A percentile compares a stretch with the other conserved stretches of the same genome.
Evolutionary conservation across 495 filamentous ascomycete genomes (phyloP).

Genomic region (Penicillium longicatenatum): DNA sequence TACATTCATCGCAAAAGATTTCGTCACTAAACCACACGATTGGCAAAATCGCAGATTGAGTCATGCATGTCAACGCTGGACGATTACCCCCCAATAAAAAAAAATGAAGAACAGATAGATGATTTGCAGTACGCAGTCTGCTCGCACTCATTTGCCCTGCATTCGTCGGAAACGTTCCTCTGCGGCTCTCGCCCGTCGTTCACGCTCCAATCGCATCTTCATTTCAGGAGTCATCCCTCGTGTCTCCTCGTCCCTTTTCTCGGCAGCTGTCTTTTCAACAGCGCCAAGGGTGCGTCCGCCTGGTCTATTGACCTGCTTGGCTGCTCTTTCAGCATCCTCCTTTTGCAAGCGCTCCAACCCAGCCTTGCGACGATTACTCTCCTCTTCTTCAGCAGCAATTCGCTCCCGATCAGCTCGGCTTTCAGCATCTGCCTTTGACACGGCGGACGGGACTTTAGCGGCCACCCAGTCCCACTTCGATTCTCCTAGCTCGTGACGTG

Average conservation of each 20-base stretch:
- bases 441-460: slow-evolving; percentile 67
- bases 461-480: slow-evolving; percentile 75
- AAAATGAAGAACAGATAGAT: not conserved
- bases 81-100: not conserved
- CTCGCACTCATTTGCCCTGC: slow-evolving; percentile 36
- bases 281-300: slow-evolving; percentile 53
- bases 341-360: slow-evolving; percentile 68
- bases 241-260: slow-evolving; percentile 78
- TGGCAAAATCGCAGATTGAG: too few relatives aligned
- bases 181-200: slow-evolving; percentile 78
- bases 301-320: slow-evolving; percentile 38
- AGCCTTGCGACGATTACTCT: slow-evolving; percentile 58
- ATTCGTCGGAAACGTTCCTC: slow-evolving; percentile 80
- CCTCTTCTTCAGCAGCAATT: slow-evolving; percentile 53
- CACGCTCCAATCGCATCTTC: slow-evolving; percentile 76
- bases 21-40: too few relatives aligned
- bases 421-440: slow-evolving; percentile 70
- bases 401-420: slow-evolving; percentile 64
- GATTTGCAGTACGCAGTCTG: not conserved
- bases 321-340: slow-evolving; percentile 58
- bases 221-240: slow-evolving; percentile 84
- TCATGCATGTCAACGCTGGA: not conserved
- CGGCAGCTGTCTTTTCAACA: slow-evolving; percentile 66
- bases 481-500: slow-evolving; percentile 80
- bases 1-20: too few relatives aligned